These are phyloP conservation scores for Neolentinus lepideus DNA, from an alignment of 1,284 basidiomycete genomes.

Conservation along the genomic window DNA sequence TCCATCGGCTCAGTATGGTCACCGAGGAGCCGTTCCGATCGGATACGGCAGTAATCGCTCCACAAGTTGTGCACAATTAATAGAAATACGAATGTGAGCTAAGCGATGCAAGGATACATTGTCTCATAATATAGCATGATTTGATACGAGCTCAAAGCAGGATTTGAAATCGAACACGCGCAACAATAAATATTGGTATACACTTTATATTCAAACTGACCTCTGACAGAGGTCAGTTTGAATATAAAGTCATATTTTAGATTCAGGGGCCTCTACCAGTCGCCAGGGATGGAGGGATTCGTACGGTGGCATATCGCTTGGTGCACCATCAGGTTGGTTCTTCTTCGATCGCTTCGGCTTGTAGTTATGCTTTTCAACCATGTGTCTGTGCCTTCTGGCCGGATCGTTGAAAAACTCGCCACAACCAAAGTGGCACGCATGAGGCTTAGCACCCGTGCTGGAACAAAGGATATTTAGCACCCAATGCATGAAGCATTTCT, in stretches of 20 bases:
- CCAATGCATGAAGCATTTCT: slow-evolving; percentile 1
- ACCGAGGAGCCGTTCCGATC: neutral
- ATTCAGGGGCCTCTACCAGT: slow-evolving; percentile 9
- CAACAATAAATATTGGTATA: neutral
- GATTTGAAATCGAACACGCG: no score
- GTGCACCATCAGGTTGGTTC: slow-evolving; percentile 22
- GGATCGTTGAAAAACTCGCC: slow-evolving; percentile 52
- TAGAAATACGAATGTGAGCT: no score
- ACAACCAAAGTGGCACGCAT: slow-evolving; percentile 44
- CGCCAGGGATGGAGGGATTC: slow-evolving; percentile 29
- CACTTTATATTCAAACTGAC: neutral
- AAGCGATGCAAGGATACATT: no score
- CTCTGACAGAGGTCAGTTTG: slow-evolving; percentile 1
- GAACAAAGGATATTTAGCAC: neutral
- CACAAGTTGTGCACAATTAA: no score
- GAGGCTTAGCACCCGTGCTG: slow-evolving; percentile 50
- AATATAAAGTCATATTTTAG: neutral
- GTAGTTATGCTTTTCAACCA: slow-evolving; percentile 45
- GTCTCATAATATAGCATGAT: no score
- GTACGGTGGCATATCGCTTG: slow-evolving; percentile 4
- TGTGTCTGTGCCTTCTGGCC: slow-evolving; percentile 53
- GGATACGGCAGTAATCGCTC: neutral
- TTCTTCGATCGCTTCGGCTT: slow-evolving; percentile 38
- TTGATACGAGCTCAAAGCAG: no score
- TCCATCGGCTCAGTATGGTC: neutral